Conservation (phyloP, 164 flowering plant species). For the Dillenia turbinata region DNA sequence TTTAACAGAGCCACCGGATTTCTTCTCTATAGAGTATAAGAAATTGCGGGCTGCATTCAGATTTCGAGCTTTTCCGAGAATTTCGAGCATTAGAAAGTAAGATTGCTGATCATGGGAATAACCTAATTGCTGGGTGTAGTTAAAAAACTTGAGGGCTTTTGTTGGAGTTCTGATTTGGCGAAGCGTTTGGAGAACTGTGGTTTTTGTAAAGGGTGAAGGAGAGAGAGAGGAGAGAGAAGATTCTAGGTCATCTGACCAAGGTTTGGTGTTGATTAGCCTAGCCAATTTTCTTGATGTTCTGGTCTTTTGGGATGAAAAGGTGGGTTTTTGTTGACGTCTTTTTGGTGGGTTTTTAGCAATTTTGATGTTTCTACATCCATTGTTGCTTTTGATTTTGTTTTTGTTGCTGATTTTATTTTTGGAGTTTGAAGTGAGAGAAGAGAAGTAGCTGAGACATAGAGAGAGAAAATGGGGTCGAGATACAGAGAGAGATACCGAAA, state of each 20-base stretch:
- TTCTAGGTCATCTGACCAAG: conserved; percentile 34
- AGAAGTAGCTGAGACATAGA: too few species aligned
- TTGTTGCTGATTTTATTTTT: too few species aligned
- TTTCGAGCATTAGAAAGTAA: conserved; percentile 40
- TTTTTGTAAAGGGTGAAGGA: conserved; percentile 30
- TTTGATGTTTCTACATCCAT: too few species aligned
- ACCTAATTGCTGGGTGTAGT: conserved; percentile 27
- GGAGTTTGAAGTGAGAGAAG: too few species aligned
- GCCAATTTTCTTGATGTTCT: conserved; percentile 24
- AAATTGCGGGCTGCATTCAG: conserved; percentile 49
- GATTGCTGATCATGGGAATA: conserved; percentile 36
- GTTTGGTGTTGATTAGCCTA: conserved; percentile 24
- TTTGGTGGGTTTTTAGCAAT: too few species aligned
- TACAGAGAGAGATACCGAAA: too few species aligned
- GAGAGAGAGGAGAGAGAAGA: conserved; percentile 32
- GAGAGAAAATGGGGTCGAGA: too few species aligned
- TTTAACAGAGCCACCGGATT: conserved; percentile 29
- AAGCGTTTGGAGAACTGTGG: conserved; percentile 43
- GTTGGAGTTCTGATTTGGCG: conserved; percentile 31
- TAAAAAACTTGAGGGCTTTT: conserved; percentile 48
- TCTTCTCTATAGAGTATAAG: conserved; percentile 38
- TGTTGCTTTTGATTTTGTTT: too few species aligned
- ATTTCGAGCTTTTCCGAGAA: conserved; percentile 34
- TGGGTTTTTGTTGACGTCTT: too few species aligned
- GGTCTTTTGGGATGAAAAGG: conserved; percentile 17